Evolutionary conservation across 768 basidiomycete species (phyloP).

Genomic region (Leccinum disarticulatum): DNA sequence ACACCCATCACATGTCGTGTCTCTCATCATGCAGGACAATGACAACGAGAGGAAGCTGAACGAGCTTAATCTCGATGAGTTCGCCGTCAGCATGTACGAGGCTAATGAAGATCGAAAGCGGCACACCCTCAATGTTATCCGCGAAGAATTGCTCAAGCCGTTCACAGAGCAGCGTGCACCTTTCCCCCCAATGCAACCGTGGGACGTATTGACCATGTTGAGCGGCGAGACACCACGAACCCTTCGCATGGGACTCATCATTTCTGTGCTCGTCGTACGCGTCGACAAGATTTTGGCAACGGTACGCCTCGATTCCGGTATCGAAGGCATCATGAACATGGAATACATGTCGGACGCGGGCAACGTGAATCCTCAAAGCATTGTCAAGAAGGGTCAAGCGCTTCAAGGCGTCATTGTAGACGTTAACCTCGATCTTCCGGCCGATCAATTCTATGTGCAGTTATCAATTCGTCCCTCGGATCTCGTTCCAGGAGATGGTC

Average conservation of each 20-base stretch:
- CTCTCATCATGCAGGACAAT: slow-evolving; percentile 78
- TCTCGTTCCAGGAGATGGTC: slow-evolving; percentile 58
- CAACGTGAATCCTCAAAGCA: slow-evolving; percentile 40
- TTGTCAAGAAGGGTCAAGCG: slow-evolving; percentile 77
- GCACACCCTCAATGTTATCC: slow-evolving; percentile 85
- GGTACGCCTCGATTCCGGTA: slow-evolving; percentile 88
- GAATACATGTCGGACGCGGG: slow-evolving; percentile 56
- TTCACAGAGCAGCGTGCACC: slow-evolving; percentile 71
- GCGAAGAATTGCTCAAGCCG: slow-evolving; percentile 77
- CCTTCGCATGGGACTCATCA: slow-evolving; percentile 73
- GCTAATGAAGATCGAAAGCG: slow-evolving; percentile 85
- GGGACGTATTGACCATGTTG: slow-evolving; percentile 93
- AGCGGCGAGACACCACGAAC: slow-evolving; percentile 87
- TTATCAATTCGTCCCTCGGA: slow-evolving; percentile 71
- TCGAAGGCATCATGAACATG: slow-evolving; percentile 75
- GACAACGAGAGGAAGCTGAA: slow-evolving; percentile 79
- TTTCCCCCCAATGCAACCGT: slow-evolving; percentile 63
- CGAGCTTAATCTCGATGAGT: slow-evolving; percentile 93
- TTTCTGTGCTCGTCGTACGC: slow-evolving; percentile 71
- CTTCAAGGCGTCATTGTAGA: slow-evolving; percentile 77
- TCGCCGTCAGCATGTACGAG: slow-evolving; percentile 87
- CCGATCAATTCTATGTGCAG: slow-evolving; percentile 66
- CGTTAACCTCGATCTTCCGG: slow-evolving; percentile 59
- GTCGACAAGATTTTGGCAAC: slow-evolving; percentile 44
- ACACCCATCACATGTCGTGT: slow-evolving; percentile 88